These are phyloP conservation scores for Pyrrhoderma lamaoense DNA, from an alignment of 1,284 basidiomycete genomes.

Conservation along the genomic window DNA sequence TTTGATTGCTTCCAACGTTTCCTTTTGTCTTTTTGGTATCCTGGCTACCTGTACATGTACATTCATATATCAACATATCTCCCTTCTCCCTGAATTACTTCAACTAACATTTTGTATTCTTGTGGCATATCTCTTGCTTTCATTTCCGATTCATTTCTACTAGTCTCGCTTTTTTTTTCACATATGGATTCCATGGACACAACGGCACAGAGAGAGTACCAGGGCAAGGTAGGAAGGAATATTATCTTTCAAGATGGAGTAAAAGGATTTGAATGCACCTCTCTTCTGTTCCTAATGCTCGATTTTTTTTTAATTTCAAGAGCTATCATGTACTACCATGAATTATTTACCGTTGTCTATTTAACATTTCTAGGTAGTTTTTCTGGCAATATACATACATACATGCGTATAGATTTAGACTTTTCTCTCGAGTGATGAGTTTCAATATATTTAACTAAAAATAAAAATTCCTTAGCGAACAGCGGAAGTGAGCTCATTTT, in stretches of 20 bases:
- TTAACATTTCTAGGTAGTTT: no score
- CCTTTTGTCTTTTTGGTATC: neutral
- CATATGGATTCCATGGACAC: neutral
- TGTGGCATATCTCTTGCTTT: neutral
- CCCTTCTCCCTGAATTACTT: neutral
- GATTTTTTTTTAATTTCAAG: neutral
- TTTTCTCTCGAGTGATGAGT: no score
- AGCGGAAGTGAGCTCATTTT: no score
- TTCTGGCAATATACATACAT: no score
- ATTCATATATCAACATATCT: neutral
- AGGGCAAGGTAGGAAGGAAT: neutral
- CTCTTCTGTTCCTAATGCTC: no score
- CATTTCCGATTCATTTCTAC: neutral
- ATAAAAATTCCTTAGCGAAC: no score
- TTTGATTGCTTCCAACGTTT: neutral
- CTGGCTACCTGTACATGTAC: neutral
- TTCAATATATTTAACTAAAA: no score
- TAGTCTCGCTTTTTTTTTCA: neutral
- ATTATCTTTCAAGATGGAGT: no score
- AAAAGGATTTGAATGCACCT: no score
- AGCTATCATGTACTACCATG: slow-evolving; percentile 1
- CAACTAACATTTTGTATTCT: neutral
- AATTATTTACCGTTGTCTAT: neutral
- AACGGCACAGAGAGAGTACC: slow-evolving; percentile 1
- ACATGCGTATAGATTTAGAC: no score